Percentiles rank a stretch among this genome's conserved stretches.
Conservation (phyloP, 768 basidiomycete genomes). For the Cystofilobasidium bisporidii region DNA sequence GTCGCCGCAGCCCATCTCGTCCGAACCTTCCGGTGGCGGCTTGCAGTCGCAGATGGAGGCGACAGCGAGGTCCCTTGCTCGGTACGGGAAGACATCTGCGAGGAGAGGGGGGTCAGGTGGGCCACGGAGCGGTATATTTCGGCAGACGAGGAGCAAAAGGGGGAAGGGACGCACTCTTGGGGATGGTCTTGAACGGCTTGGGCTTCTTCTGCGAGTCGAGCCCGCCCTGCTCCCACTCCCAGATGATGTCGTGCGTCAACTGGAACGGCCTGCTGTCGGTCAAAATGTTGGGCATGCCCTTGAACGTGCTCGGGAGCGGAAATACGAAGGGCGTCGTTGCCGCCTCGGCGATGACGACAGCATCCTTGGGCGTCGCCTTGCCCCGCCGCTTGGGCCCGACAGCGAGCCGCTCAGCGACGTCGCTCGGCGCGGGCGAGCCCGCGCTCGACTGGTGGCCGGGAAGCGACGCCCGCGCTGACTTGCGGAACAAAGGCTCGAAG, state of each 20-base stretch:
- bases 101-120: not conserved
- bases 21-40: not conserved
- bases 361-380: not conserved
- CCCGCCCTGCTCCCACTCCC: constrained; percentile 33
- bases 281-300: constrained; percentile 28
- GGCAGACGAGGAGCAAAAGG: not conserved
- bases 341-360: not conserved
- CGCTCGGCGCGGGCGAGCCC: not conserved
- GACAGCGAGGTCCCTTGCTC: not conserved
- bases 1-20: constrained; percentile 35
- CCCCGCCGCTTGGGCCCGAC: no score
- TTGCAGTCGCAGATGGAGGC: constrained; percentile 5
- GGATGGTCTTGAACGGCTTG: constrained; percentile 12
- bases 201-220: constrained; percentile 33
- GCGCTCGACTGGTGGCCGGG: not conserved
- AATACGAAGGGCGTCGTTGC: not conserved
- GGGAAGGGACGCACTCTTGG: constrained; percentile 17
- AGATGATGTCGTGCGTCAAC: constrained; percentile 35
- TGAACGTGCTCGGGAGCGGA: constrained; percentile 35
- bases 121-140: not conserved
- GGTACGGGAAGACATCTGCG: constrained; percentile 13
- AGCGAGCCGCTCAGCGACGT: not conserved
- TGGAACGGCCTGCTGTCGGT: constrained; percentile 27
- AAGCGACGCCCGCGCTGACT: not conserved
- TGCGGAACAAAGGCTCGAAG: not conserved